Evolutionary conservation across 2,329 filamentous ascomycete species (phyloP), one percentile per base, ranked within the genome.

Genomic region (Teratosphaeria destructans): DNA sequence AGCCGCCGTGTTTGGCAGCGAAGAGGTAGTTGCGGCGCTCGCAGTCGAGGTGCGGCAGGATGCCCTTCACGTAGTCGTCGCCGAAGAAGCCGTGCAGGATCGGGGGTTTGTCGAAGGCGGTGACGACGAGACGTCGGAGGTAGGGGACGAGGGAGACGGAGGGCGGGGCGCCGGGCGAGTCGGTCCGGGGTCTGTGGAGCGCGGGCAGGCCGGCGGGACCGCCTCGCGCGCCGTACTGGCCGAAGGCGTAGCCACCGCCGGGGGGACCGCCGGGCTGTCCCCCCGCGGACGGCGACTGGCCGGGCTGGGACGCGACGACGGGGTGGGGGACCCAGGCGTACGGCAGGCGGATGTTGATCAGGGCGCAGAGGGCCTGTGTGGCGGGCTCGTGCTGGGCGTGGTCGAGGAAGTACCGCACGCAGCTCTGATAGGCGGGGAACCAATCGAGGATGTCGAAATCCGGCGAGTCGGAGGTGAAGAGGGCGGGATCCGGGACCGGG

Each of bases 21-120:
- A 97, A 97, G 37, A 99, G 82, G 71, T 94, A 99, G 72, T 99
- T 99, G 59, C 90, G 84, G 57, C 94, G 83, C 75, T 99, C 94
- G 64, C 88, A 86, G 72, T 96, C 90, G 70, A 95, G 89, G 61
- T 96, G 78, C 11, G 86, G 84, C 0, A 91, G 88, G 55, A 97
- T 81, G 1, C 94, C 94, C 23, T 82, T 78, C 37, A 78, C 75
- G 89, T 92, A 99, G 71, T 95, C 88, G 64, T 96, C 89, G n/a
- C 94, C 94, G 68, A 97, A 99, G 77, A 96, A 96, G 11, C 91
- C 91, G 70, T 96, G 90, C 61, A 99, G 78, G n/a, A 97, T 86
- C 0, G 85, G 85, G 0, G 88, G 85, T 49, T 85, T 86, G 73
- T 97, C 94, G 77, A 95, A 94, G 1, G 92, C 93, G 0, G 93